These are phyloP conservation scores for Mycocentrospora acerina DNA, from an alignment of 2,329 filamentous ascomycete genomes.

Conservation along the genomic window DNA sequence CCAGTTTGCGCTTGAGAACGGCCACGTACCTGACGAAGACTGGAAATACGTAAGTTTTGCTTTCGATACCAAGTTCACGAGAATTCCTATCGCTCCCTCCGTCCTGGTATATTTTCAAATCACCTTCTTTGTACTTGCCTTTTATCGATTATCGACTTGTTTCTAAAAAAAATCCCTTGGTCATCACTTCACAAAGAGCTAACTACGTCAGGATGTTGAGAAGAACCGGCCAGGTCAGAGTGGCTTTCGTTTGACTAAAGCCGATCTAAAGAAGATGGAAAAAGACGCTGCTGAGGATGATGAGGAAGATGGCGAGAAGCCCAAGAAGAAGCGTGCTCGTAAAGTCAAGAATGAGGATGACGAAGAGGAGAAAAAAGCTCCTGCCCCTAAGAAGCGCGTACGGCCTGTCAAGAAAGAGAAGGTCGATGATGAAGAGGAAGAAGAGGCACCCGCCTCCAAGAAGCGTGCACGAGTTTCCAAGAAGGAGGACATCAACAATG, in stretches of 20 bases:
- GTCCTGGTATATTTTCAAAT: no score
- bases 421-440: constrained; percentile 32
- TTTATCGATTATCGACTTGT: no score
- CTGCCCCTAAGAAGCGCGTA: constrained; percentile 35
- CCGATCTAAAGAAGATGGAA: constrained; percentile 35
- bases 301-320: constrained; percentile 31
- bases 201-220: constrained; percentile 64
- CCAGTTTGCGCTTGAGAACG: constrained; percentile 68
- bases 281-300: constrained; percentile 24
- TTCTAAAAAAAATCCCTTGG: no score
- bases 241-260: constrained; percentile 57
- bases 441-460: constrained; percentile 30
- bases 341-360: constrained; percentile 31
- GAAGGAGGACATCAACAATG: constrained; percentile 24
- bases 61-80: not conserved
- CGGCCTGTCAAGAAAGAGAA: constrained; percentile 28
- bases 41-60: constrained; percentile 77
- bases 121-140: no score
- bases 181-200: constrained; percentile 3
- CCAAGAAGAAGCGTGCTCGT: constrained; percentile 48
- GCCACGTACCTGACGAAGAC: constrained; percentile 80
- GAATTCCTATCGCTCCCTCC: no score
- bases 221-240: constrained; percentile 68
- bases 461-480: constrained; percentile 31
- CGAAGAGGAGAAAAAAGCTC: constrained; percentile 34